Evolutionary conservation across 805 yeast genomes (phyloP).

Genomic region (Pachysolen tannophilus): DNA sequence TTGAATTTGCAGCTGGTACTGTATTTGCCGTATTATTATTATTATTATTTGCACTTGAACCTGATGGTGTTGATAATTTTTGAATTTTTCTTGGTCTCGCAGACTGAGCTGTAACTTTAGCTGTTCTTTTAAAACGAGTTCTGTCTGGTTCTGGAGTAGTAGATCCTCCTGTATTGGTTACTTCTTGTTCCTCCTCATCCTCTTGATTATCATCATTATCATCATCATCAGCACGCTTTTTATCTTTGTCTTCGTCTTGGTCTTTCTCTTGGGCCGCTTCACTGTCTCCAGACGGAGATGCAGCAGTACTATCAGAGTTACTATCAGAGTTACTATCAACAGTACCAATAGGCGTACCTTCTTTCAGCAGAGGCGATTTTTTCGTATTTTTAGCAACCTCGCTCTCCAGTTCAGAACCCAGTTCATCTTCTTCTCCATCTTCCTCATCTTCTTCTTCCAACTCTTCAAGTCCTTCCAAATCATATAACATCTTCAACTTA

Average conservation of each 20-base stretch:
- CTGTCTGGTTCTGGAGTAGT: constrained; percentile 3
- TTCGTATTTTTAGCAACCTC: not conserved
- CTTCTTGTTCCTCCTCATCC: constrained; percentile 8
- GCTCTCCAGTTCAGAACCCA: too few relatives aligned
- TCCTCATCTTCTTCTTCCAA: constrained; percentile 30
- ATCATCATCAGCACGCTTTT: constrained; percentile 6
- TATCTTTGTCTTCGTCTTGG: constrained; percentile 7
- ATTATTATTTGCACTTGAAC: too few relatives aligned
- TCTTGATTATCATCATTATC: constrained; percentile 9
- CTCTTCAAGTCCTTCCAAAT: constrained; percentile 49
- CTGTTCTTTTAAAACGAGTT: too few relatives aligned
- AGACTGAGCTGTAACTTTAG: too few relatives aligned
- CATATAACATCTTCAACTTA: constrained; percentile 44
- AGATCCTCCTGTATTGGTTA: not conserved
- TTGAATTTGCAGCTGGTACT: constrained; percentile 4
- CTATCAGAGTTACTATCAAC: too few relatives aligned
- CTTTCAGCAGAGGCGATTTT: not conserved
- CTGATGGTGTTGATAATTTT: too few relatives aligned
- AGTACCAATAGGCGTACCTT: too few relatives aligned
- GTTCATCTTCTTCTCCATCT: constrained; percentile 5
- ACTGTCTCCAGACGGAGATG: constrained; percentile 1
- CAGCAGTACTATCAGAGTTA: too few relatives aligned
- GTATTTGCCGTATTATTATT: too few relatives aligned
- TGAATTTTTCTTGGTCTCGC: too few relatives aligned
- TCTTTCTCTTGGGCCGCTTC: constrained; percentile 7